Base-by-base conservation (phyloP, 257 asterid genomes). In the Primulina tabacum region DNA sequence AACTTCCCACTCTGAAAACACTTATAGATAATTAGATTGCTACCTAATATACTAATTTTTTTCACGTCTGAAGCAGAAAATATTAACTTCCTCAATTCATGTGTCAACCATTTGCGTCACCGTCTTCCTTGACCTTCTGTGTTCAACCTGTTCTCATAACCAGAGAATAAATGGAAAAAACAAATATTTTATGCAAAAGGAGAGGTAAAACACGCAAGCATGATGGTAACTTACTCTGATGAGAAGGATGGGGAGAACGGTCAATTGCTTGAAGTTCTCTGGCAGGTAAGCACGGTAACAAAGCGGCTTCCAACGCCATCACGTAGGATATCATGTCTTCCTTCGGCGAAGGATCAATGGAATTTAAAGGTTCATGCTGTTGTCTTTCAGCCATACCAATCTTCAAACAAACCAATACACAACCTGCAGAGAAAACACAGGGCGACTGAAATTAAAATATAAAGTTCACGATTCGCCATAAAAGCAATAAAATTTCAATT, bases 161-260 rank as follows among this genome's bases (percentile, higher is more conserved):
- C 30, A 47, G 34, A 18, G n/a, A 43, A 43, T 6, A 43, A 43
- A 43, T 24, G 26, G 14, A 43, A 43, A 43, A 11, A 12, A 11
- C n/a, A 14, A 43, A 43, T 43, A 6, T 43, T 38, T 38, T 18
- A 3, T 11, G 0, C 53, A 43, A 10, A 16, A 53, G 37, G 14
- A 57, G 65, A 16, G 38, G 8, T 60, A 14, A 55, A 71, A 59
- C 1, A 33, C 26, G 50, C 5, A 38, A 18, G 18, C 8, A 60
- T 37, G 33, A 65, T 28, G 37, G 8, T 66, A 2, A 73, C 95
- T 74, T 52, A 93, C 97, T 94, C 83, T 88, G 97, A 77, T 94
- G 99, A 80, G 96, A 94, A 75, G 97, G 99, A 73, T 91, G 92
- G n/a, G 96, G 92, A 16, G 99, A 89, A 4, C 97, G 92, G 68